phyloP scores from a whole-genome alignment of 1,139 yeast species.

The Suhomyces chickasaworum region DNA sequence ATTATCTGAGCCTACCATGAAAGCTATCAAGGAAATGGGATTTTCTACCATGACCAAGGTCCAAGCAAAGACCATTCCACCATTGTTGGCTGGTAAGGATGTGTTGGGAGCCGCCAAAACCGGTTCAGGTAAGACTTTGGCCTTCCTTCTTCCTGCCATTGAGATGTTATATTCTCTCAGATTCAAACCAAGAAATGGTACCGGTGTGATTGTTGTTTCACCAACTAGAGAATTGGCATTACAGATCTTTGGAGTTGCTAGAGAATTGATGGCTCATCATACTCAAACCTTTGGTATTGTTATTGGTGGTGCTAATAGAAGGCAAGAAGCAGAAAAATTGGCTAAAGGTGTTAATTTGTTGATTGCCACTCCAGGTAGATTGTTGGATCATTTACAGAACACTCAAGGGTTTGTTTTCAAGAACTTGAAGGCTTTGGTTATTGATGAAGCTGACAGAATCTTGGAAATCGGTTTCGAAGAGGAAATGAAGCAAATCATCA shows the following conservation, averaged over 20 bases:
- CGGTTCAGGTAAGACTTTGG: conserved; percentile 96
- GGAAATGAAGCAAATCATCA: conserved; percentile 95
- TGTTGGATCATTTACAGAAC: conserved; percentile 93
- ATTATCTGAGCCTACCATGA: conserved; percentile 78
- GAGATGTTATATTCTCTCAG: conserved; percentile 86
- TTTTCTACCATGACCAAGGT: conserved; percentile 88
- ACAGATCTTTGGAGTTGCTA: conserved; percentile 95
- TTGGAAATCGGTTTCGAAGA: conserved; percentile 97
- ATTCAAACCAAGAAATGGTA: conserved; percentile 90
- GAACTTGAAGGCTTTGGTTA: conserved; percentile 88
- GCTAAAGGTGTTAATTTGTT: conserved; percentile 90
- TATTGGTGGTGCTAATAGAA: conserved; percentile 97
- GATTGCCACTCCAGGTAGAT: conserved; percentile 97
- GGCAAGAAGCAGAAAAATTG: conserved; percentile 94
- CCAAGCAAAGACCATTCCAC: conserved; percentile 93
- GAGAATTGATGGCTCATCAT: conserved; percentile 89
- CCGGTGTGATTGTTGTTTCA: conserved; percentile 83
- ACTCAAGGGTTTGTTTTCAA: conserved; percentile 92
- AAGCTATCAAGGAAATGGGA: conserved; percentile 84
- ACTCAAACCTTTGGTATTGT: conserved; percentile 95
- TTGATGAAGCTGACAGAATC: conserved; percentile 97
- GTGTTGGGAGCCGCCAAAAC: conserved; percentile 98
- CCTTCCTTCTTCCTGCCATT: conserved; percentile 92
- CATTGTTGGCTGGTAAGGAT: conserved; percentile 91
- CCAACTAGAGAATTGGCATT: conserved; percentile 93